A percentile compares a stretch with the other conserved stretches of the same genome.
Evolutionary conservation across 441 rosid species (phyloP).

Genomic region (Populus hybrid): DNA sequence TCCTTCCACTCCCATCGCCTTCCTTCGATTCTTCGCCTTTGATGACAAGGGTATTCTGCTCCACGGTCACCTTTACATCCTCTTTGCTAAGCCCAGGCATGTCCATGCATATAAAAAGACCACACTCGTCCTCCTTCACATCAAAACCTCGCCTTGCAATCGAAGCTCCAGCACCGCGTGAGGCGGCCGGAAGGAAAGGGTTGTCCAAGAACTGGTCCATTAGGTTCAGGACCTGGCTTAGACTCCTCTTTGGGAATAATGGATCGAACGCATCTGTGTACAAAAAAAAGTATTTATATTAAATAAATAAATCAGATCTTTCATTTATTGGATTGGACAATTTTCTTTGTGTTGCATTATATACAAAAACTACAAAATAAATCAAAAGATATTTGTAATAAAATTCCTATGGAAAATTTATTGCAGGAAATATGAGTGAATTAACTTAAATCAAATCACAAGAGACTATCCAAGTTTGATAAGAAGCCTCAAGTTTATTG

Average conservation of each 20-base stretch:
- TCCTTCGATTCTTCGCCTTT: slow-evolving; percentile 37
- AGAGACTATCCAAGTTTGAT: not conserved
- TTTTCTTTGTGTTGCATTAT: not conserved
- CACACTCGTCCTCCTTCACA: slow-evolving; percentile 49
- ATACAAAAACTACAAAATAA: not conserved
- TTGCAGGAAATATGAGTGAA: no score
- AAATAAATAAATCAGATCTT: no score
- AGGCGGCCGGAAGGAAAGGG: slow-evolving; percentile 32
- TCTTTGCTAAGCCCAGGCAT: slow-evolving; percentile 61
- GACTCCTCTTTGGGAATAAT: slow-evolving; percentile 50
- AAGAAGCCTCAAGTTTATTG: not conserved
- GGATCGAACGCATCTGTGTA: slow-evolving; percentile 52
- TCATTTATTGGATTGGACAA: no score
- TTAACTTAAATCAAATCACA: not conserved
- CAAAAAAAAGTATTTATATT: not conserved
- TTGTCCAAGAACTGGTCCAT: slow-evolving; percentile 55
- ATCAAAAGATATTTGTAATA: not conserved
- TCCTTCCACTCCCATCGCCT: slow-evolving; percentile 19
- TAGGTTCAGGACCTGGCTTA: slow-evolving; percentile 53
- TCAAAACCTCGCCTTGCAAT: slow-evolving; percentile 54
- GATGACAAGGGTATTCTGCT: slow-evolving; percentile 34
- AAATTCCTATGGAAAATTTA: not conserved
- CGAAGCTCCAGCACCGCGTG: slow-evolving; percentile 36
- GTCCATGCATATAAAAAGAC: slow-evolving; percentile 39
- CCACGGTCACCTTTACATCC: slow-evolving; percentile 34